Evolutionary conservation across 306 rosid species (phyloP), one percentile per base, ranked within the genome.

Genomic region (Rosa multiflora): DNA sequence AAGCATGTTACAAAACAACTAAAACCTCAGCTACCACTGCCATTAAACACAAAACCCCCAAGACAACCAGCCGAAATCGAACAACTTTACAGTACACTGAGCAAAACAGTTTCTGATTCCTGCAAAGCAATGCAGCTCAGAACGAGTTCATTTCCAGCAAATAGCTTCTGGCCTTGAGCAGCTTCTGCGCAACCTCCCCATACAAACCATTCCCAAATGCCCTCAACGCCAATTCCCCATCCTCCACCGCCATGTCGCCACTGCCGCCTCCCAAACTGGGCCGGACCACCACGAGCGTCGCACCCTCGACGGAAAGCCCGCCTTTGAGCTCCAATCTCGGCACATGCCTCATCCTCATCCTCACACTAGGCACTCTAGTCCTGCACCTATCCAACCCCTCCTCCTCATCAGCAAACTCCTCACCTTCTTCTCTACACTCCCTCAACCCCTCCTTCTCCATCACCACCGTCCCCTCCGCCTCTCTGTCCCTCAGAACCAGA

Each of bases 281-380:
- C 76, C 86, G 84, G 51, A 85, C 86, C 51, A 86, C 81, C 61
- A 88, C 89, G 15, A 88, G 81, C 17, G 91, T 85, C 13, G 88
- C 85, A 0, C 82, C 89, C 76, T 83, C 87, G 23, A 87, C 70
- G 79, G 73, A 83, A 0, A 67, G 43, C 69, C 86, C 86, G 18
- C 82, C 74, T 35, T 66, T 68, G 10, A 88, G 76, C 78, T 77
- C 80, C 67, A 86, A 39, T 81, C 69, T 62, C 35, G 74, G 73
- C 78, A 15, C 80, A 72, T 86, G 82, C 72, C 84, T 81, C 89
- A 86, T 85, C 75, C 82, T 81, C 84, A 85, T 82, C 79, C 80
- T 81, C 78, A 84, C 87, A 51, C 85, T 76, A 8, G 91, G 87
- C 58, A 88, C 82, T 69, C 44, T 83, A 29, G 87, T 83, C 80